Percentiles rank a stretch among this genome's conserved stretches.
Evolutionary conservation across 441 rosid genomes (phyloP).

Genomic region (Rhodomyrtus psidioides): DNA sequence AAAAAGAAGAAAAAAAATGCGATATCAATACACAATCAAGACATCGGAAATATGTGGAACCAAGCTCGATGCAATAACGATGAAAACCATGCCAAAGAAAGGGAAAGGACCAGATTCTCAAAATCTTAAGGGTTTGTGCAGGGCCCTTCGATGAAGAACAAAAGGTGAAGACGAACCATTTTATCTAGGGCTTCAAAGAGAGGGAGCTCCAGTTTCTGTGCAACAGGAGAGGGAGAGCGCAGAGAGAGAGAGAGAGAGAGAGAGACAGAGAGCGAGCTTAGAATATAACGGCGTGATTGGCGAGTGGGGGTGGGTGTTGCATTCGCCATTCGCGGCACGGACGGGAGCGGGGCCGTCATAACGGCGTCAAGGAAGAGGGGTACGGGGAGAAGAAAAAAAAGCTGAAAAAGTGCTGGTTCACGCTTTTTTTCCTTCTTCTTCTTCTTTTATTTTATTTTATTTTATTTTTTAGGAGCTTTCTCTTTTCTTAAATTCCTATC

Average conservation of each 20-base stretch:
- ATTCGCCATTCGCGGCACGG: neutral
- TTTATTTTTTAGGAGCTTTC: neutral
- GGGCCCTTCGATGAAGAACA: neutral
- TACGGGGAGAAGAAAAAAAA: neutral
- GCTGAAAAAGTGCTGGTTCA: neutral
- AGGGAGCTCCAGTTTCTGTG: neutral
- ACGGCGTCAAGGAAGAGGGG: neutral
- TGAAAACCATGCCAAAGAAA: neutral
- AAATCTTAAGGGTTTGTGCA: neutral
- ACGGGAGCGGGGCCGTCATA: neutral
- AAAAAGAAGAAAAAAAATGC: too few relatives aligned
- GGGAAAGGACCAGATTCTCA: neutral
- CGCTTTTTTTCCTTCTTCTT: neutral
- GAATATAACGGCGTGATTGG: neutral
- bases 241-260: neutral
- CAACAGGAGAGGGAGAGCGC: neutral
- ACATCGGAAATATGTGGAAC: neutral
- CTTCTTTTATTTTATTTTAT: neutral
- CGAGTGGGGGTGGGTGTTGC: neutral
- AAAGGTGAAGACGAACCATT: neutral
- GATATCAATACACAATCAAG: neutral
- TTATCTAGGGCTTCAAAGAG: neutral
- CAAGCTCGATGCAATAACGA: neutral
- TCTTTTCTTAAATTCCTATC: neutral
- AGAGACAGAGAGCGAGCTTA: neutral